Base-by-base conservation (phyloP, 1,284 basidiomycete species). In the Microbotryum silenes-acaulis region DNA sequence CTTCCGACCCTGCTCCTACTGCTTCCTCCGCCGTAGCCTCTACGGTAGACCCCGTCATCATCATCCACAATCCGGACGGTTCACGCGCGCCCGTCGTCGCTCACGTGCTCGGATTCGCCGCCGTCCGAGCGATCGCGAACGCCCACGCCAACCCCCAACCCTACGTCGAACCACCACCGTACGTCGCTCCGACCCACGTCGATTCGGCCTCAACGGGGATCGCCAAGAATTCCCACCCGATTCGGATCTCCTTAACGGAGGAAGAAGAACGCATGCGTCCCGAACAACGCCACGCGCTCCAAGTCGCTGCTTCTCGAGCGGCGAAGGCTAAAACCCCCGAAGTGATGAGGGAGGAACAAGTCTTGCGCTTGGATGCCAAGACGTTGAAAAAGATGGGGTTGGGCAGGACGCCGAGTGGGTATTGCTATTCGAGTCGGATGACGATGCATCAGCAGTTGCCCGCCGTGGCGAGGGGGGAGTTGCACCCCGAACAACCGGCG, bases 341-440 rank as follows among this genome's bases (percentile, higher is more conserved):
- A 3, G 52, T 64, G 18, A 48, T 64, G 4, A 31, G 50, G 2
- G 67, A 68, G 29, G 60, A 66, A 5, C 57, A 66, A 37, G 54
- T 66, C 2, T 20, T 47, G 51, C 57, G 44, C 21, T 23, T 62
- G 21, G 55, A 29, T 9, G 60, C 64, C 6, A 59, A 48, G 4
- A 51, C 62, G 45, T 21, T 68, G 54, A 58, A 51, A 31, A 64
- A 59, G 57, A 58, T 58, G 48, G 67, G 67, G 0, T 27, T 68
- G 2, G 67, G 67, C 2, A 47, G 67, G 21, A 29, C 49, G 1
- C 51, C 62, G 3, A 59, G 54, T 2, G 67, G 92, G 51, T 92
- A 89, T 78, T 86, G 97, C 59, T 97, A 89, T 72, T 88, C 89
- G 51, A 74, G 80, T 2, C 82, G 87, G 66, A 97, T 98, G 94